Evolutionary conservation across 805 yeast species (phyloP).

Genomic region (Metschnikowia kunwiensis): DNA sequence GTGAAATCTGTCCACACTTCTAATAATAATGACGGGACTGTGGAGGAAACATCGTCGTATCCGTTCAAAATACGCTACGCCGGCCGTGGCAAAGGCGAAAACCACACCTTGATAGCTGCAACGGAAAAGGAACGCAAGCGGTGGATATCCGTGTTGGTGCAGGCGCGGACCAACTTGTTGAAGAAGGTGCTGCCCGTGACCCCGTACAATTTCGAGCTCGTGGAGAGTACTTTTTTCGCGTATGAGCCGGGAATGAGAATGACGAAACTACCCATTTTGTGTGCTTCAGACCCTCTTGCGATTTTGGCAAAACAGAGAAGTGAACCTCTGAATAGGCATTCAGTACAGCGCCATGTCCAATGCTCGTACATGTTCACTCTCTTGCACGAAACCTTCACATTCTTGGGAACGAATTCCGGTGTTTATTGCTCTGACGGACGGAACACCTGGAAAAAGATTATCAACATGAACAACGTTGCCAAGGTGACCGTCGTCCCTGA

Average conservation of each 20-base stretch:
- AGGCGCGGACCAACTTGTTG: slow-evolving; percentile 42
- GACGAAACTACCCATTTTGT: slow-evolving; percentile 50
- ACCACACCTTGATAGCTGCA: slow-evolving; percentile 50
- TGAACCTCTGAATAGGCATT: neutral
- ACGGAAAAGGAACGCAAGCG: slow-evolving; percentile 48
- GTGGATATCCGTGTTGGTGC: slow-evolving; percentile 55
- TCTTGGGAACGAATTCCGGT: slow-evolving; percentile 65
- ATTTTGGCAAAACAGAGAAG: slow-evolving; percentile 5
- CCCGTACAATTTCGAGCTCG: slow-evolving; percentile 51
- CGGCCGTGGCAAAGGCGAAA: slow-evolving; percentile 50
- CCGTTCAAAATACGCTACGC: slow-evolving; percentile 57
- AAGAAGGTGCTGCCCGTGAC: slow-evolving; percentile 37
- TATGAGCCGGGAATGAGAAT: slow-evolving; percentile 56
- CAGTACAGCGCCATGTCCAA: slow-evolving; percentile 36
- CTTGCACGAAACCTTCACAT: slow-evolving; percentile 43
- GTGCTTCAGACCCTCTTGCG: slow-evolving; percentile 52
- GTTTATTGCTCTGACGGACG: slow-evolving; percentile 50
- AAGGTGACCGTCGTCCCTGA: slow-evolving; percentile 61
- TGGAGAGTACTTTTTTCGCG: slow-evolving; percentile 61
- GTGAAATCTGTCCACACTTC: neutral
- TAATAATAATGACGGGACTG: neutral
- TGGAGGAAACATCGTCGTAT: slow-evolving; percentile 31
- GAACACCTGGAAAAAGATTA: slow-evolving; percentile 57
- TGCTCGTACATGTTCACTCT: slow-evolving; percentile 47
- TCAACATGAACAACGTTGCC: slow-evolving; percentile 49